Percentiles rank a stretch among this genome's conserved stretches.
These are phyloP conservation scores for Larix kaempferi DNA, from an alignment of 75 land plant genomes.

Conservation along the genomic window DNA sequence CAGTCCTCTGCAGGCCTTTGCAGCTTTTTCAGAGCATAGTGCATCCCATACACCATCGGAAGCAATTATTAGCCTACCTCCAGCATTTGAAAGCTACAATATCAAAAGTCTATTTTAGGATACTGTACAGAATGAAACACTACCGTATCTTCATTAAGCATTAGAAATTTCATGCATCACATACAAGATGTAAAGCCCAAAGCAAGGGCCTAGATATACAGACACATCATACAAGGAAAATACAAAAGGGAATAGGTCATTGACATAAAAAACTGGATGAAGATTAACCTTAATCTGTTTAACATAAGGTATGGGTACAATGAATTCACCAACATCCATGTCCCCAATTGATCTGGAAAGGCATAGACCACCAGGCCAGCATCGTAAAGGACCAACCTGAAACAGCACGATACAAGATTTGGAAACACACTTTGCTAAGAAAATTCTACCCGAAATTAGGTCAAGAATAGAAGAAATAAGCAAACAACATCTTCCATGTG, in stretches of 20 bases:
- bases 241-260: neutral
- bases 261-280: constrained; percentile 3
- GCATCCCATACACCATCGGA: constrained; percentile 95
- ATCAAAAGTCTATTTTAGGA: neutral
- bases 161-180: neutral
- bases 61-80: constrained; percentile 92
- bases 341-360: constrained; percentile 93
- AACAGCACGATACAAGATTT: constrained; percentile 10
- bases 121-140: neutral
- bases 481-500: neutral
- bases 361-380: constrained; percentile 98
- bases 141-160: neutral
- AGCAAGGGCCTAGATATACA: neutral
- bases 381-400: constrained; percentile 89
- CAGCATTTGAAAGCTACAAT: constrained; percentile 68
- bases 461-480: neutral
- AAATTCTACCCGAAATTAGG: neutral
- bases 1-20: constrained; percentile 71
- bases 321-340: constrained; percentile 89
- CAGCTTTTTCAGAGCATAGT: constrained; percentile 55
- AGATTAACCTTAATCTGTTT: constrained; percentile 84
- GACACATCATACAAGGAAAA: neutral
- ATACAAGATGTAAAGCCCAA: neutral
- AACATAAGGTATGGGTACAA: constrained; percentile 85
- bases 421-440: neutral